A percentile compares a stretch with the other conserved stretches of the same genome.
These are phyloP conservation scores for Nidula microcarpa DNA, from an alignment of 768 basidiomycete species.

Conservation along the genomic window DNA sequence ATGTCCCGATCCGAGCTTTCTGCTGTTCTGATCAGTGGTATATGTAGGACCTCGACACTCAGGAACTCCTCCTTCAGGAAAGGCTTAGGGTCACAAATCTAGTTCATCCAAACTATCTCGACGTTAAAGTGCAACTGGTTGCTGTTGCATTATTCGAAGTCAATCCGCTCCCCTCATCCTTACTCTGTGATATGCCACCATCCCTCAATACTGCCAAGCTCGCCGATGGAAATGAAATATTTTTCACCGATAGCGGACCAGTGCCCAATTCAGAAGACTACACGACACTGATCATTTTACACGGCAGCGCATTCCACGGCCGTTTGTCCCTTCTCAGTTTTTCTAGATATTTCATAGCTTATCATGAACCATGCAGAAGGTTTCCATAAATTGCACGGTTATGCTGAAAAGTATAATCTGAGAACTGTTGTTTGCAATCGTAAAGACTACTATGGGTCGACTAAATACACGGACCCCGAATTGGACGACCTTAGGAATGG, in stretches of 20 bases:
- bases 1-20: too few relatives aligned
- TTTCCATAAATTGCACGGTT: conserved; percentile 2
- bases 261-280: conserved; percentile 22
- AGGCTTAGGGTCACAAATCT: too few relatives aligned
- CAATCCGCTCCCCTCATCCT: too few relatives aligned
- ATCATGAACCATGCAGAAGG: conserved; percentile 5
- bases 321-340: conserved; percentile 15
- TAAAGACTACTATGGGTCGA: conserved; percentile 29
- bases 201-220: too few relatives aligned
- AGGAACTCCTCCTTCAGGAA: too few relatives aligned
- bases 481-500: conserved; percentile 23
- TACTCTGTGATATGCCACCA: too few relatives aligned
- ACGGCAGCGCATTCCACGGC: conserved; percentile 29
- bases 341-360: conserved; percentile 6
- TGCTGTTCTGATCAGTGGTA: too few relatives aligned
- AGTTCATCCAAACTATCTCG: too few relatives aligned
- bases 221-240: conserved; percentile 20
- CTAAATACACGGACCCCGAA: conserved; percentile 26
- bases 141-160: too few relatives aligned
- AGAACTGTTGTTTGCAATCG: conserved; percentile 24
- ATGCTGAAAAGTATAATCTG: conserved; percentile 16
- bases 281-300: conserved; percentile 28
- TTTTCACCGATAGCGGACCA: conserved; percentile 30
- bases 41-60: too few relatives aligned
- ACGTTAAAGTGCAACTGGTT: too few relatives aligned